Conservation (phyloP, 1,284 basidiomycete genomes). For the Puccinia hordei region DNA sequence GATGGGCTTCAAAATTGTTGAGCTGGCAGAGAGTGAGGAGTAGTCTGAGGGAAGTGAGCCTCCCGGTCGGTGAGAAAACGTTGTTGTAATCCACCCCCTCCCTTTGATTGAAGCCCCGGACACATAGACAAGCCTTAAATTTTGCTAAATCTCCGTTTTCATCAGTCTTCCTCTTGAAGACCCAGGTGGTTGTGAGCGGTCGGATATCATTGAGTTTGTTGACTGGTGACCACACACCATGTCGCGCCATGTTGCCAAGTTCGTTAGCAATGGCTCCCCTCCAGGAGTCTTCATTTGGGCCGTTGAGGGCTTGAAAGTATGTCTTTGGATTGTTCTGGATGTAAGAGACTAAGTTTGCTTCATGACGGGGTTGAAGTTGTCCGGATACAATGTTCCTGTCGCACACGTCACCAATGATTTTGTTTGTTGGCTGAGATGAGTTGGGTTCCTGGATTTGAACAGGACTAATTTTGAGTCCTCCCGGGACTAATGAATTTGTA, state of each 20-base stretch:
- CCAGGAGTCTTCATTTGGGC: no score
- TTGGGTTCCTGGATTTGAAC: no score
- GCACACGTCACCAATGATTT: slow-evolving; percentile 9
- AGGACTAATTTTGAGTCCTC: no score
- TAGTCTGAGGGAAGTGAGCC: not conserved
- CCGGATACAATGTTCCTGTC: not conserved
- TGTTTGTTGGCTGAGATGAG: no score
- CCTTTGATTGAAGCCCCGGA: slow-evolving; percentile 5
- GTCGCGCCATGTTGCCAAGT: not conserved
- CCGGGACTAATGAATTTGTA: no score
- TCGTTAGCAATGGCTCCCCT: no score
- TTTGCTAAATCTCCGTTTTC: not conserved
- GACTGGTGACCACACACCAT: slow-evolving; percentile 16
- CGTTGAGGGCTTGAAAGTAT: not conserved
- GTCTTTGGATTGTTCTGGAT: no score
- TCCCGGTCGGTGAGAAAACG: slow-evolving; percentile 13
- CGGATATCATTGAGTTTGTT: not conserved
- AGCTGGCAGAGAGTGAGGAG: not conserved
- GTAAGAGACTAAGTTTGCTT: not conserved
- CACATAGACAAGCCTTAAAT: slow-evolving; percentile 19
- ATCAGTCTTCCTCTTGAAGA: slow-evolving; percentile 17
- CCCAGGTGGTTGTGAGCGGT: slow-evolving; percentile 14
- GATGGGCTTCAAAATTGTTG: not conserved
- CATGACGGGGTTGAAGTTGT: no score
- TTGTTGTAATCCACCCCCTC: not conserved